Conservation (phyloP, 129 eudicot species). For the Erigeron canadensis region DNA sequence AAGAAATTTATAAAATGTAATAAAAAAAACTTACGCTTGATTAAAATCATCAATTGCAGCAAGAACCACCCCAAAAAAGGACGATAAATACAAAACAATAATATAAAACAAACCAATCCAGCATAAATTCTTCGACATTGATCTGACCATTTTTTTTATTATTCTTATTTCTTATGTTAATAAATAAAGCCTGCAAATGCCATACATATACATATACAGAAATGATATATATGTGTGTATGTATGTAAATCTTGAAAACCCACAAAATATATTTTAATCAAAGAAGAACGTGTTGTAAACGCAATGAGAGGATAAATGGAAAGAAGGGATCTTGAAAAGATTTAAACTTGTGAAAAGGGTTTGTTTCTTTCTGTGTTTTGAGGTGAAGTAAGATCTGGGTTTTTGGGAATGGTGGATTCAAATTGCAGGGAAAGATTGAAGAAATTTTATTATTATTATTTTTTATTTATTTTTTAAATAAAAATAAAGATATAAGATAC, state of each 20-base stretch:
- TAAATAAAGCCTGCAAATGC: conserved; percentile 40
- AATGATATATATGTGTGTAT: too few relatives aligned
- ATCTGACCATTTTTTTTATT: conserved; percentile 29
- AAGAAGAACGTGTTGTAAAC: not conserved
- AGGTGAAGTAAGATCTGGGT: conserved; percentile 42
- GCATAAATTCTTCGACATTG: conserved; percentile 50
- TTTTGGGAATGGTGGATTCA: conserved; percentile 17
- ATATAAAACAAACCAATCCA: conserved; percentile 36
- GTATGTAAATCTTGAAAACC: not conserved
- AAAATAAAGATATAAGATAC: too few relatives aligned
- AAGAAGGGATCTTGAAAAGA: conserved; percentile 25
- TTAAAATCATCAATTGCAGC: conserved; percentile 52
- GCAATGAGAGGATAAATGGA: conserved; percentile 12
- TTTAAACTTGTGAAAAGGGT: conserved; percentile 23
- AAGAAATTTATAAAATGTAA: not conserved
- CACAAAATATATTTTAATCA: not conserved
- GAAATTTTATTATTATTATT: not conserved
- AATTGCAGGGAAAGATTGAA: conserved; percentile 18
- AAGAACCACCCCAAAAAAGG: conserved; percentile 42
- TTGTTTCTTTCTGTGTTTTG: conserved; percentile 8
- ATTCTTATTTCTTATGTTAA: not conserved
- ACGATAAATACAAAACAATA: conserved; percentile 27
- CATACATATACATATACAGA: not conserved
- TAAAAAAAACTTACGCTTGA: conserved; percentile 66
- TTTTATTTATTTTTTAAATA: not conserved